Base-by-base conservation (phyloP, 805 yeast genomes). In the Monosporozyma solicola region DNA sequence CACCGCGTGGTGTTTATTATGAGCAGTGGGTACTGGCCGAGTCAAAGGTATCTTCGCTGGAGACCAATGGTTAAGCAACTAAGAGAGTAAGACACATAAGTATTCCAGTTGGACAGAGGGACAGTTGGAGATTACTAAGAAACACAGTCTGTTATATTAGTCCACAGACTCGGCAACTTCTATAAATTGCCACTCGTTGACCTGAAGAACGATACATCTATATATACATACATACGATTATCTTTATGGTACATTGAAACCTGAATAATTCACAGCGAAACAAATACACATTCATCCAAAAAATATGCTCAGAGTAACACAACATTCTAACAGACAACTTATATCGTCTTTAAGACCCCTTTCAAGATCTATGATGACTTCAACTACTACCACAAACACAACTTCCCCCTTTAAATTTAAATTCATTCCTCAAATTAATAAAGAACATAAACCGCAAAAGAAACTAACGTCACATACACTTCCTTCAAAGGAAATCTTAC, bases 381-480 rank as follows among this genome's bases (percentile, higher is more conserved):
- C 49, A n/a, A 46, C 29, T 46, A 29, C 35, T 20, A 20, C 20
- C 20, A 20, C 20, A 11, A 16, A n/a, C 11, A 10, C 11, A 33
- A 20, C 49, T 2, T 16, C 27, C 20, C 46, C 46, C 13, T 43
- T 43, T 24, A 50, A 53, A 39, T 50, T 53, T 31, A 50, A 53
- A 50, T 53, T 53, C 31, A 53, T 53, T 25, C 47, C 48, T 13
- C 27, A 33, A 27, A 45, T 29, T 8, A 29, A 16, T 16, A 31
- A 11, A 11, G 27, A 33, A 11, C 29, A 27, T 27, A 41, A 10
- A 5, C 15, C 10, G 32, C 48, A 48, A 16, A 52, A 53, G 29
- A 65, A 65, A 51, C 71, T 68, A 76, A 79, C 60, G 69, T 80
- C 68, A 78, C 85, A 65, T 66, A 72, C 55, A 57, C 69, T 59